These are phyloP conservation scores for Lactarius trivialis DNA, from an alignment of 768 basidiomycete species.

Conservation along the genomic window DNA sequence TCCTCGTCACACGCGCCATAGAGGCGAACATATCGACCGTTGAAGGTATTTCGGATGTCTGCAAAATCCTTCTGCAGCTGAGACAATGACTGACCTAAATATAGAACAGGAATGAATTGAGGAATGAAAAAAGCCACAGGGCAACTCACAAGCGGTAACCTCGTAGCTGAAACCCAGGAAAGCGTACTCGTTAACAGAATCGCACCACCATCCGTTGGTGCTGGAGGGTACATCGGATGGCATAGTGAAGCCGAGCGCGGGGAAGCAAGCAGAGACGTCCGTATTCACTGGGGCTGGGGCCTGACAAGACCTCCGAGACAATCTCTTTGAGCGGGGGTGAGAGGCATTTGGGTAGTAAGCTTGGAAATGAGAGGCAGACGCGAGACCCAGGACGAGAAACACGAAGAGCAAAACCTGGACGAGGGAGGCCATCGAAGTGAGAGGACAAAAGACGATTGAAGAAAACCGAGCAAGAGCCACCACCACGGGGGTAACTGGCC, in stretches of 20 bases:
- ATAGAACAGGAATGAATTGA: conserved; percentile 2
- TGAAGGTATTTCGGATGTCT: conserved; percentile 51
- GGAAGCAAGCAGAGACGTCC: conserved; percentile 29
- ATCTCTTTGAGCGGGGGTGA: neutral
- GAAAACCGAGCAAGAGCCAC: neutral
- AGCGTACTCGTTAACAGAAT: conserved; percentile 54
- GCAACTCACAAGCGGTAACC: conserved; percentile 48
- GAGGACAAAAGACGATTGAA: neutral
- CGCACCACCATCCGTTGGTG: conserved; percentile 44
- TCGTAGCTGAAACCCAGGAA: conserved; percentile 77
- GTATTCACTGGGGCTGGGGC: neutral
- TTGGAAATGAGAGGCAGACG: neutral
- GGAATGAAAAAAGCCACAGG: neutral
- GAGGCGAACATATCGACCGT: conserved; percentile 55
- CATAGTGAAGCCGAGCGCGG: conserved; percentile 45
- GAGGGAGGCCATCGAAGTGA: neutral
- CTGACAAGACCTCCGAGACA: conserved; percentile 3
- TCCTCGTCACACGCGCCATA: conserved; percentile 35
- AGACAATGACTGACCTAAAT: conserved; percentile 47
- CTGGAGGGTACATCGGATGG: conserved; percentile 40
- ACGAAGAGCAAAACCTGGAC: neutral
- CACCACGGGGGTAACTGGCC: neutral
- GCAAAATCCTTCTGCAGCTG: conserved; percentile 51
- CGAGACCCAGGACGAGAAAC: neutral
- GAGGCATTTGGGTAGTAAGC: neutral